phyloP scores from a whole-genome alignment of 805 yeast species.

The Wickerhamiella azymoides region DNA sequence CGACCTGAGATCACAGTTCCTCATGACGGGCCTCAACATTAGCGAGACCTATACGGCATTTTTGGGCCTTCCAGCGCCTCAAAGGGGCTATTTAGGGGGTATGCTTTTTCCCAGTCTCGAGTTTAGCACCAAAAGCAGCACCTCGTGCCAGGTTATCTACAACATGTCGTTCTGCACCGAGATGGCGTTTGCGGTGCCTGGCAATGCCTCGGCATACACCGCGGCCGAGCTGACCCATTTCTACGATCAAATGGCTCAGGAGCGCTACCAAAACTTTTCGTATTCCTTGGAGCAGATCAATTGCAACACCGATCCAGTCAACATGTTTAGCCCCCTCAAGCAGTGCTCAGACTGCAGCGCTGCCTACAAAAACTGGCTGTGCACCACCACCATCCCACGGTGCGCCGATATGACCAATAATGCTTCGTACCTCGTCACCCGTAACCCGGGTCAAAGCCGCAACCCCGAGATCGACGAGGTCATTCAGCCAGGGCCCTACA shows the following conservation, averaged over 20 bases:
- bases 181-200: conserved; percentile 83
- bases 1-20: conserved; percentile 41
- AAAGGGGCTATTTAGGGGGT: conserved; percentile 36
- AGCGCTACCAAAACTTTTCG: conserved; percentile 49
- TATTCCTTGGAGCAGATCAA: conserved; percentile 62
- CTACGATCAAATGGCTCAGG: conserved; percentile 53
- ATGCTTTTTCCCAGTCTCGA: conserved; percentile 41
- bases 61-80: conserved; percentile 27
- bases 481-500: conserved; percentile 47
- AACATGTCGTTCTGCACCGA: conserved; percentile 62
- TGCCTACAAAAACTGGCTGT: conserved; percentile 76
- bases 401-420: conserved; percentile 40
- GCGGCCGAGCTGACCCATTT: conserved; percentile 28
- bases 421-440: conserved; percentile 27
- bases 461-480: conserved; percentile 41
- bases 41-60: conserved; percentile 54
- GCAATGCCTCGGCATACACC: conserved; percentile 27
- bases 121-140: conserved; percentile 40
- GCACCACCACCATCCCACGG: conserved; percentile 77
- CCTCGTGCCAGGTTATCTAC: conserved; percentile 58
- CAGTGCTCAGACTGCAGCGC: conserved; percentile 59
- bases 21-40: conserved; percentile 43
- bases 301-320: conserved; percentile 52
- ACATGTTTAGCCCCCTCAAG: conserved; percentile 58
- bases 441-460: conserved; percentile 43